Conservation (phyloP, 2,329 filamentous ascomycete species). For the Helminthosporium solani region DNA sequence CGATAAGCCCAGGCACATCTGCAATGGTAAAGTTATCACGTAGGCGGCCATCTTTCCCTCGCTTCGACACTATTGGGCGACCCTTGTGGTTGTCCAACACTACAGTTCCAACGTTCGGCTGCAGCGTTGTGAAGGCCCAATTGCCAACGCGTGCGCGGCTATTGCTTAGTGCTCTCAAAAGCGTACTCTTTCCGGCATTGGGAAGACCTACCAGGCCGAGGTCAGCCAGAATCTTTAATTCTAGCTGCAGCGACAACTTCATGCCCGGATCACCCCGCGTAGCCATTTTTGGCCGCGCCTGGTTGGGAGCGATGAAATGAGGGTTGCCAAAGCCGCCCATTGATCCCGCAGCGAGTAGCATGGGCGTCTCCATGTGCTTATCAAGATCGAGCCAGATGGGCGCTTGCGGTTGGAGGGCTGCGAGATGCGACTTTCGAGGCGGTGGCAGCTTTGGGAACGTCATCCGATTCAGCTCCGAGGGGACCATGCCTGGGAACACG, state of each 20-base stretch:
- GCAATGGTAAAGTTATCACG: slow-evolving; percentile 88
- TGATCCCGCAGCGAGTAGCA: slow-evolving; percentile 83
- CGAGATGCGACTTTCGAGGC: slow-evolving; percentile 58
- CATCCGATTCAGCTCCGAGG: slow-evolving; percentile 65
- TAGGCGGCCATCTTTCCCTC: slow-evolving; percentile 51
- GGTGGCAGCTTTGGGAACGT: slow-evolving; percentile 60
- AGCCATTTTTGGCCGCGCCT: slow-evolving; percentile 78
- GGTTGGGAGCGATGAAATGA: slow-evolving; percentile 79
- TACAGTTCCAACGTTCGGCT: slow-evolving; percentile 94
- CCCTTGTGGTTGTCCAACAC: slow-evolving; percentile 86
- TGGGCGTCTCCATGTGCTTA: slow-evolving; percentile 75
- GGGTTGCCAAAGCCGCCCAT: slow-evolving; percentile 91
- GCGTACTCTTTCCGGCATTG: slow-evolving; percentile 93
- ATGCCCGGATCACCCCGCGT: slow-evolving; percentile 81
- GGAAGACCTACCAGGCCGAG: slow-evolving; percentile 92
- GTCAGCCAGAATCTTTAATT: slow-evolving; percentile 92
- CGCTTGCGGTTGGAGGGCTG: slow-evolving; percentile 67
- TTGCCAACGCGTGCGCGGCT: slow-evolving; percentile 85
- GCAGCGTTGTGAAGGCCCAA: slow-evolving; percentile 96
- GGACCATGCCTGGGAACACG: slow-evolving; percentile 76
- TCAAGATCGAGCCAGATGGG: slow-evolving; percentile 64
- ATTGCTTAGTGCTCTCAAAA: slow-evolving; percentile 83
- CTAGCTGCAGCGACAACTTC: slow-evolving; percentile 77
- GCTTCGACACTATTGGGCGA: slow-evolving; percentile 59
- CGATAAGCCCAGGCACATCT: slow-evolving; percentile 91